Evolutionary conservation across 257 asterid genomes (phyloP).

Genomic region (Ilex aquifolium): DNA sequence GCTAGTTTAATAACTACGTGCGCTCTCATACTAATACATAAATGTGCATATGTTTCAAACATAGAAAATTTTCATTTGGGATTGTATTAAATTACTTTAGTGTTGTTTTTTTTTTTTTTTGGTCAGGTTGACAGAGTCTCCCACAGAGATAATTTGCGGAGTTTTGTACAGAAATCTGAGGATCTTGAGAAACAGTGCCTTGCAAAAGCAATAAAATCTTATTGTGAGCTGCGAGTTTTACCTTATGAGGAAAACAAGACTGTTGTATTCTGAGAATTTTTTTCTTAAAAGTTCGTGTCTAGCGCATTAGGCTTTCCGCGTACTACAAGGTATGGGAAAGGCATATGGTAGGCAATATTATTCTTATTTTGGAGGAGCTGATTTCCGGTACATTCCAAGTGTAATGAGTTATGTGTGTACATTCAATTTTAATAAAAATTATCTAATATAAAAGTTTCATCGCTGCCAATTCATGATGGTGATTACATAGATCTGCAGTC

Average conservation of each 20-base stretch:
- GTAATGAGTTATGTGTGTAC: background rate
- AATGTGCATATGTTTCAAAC: too few relatives aligned
- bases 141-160: slow-evolving; percentile 69
- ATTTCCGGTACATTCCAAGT: background rate
- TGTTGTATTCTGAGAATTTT: slow-evolving; percentile 55
- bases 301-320: too few relatives aligned
- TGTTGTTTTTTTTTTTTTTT: slow-evolving; percentile 7
- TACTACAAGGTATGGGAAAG: too few relatives aligned
- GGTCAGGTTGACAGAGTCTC: slow-evolving; percentile 91
- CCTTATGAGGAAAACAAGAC: slow-evolving; percentile 72
- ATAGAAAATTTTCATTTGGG: too few relatives aligned
- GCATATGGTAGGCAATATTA: too few relatives aligned
- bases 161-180: slow-evolving; percentile 82
- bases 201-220: slow-evolving; percentile 79
- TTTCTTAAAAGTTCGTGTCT: too few relatives aligned
- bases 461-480: too few relatives aligned
- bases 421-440: background rate
- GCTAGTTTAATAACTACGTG: too few relatives aligned
- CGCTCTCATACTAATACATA: too few relatives aligned
- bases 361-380: too few relatives aligned
- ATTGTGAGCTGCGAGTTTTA: slow-evolving; percentile 85
- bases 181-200: slow-evolving; percentile 90
- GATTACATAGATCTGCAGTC: too few relatives aligned
- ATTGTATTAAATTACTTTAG: background rate
- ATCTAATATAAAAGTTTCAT: too few relatives aligned